phyloP scores from a whole-genome alignment of 345 rosid species.

The Abelmoschus esculentus region DNA sequence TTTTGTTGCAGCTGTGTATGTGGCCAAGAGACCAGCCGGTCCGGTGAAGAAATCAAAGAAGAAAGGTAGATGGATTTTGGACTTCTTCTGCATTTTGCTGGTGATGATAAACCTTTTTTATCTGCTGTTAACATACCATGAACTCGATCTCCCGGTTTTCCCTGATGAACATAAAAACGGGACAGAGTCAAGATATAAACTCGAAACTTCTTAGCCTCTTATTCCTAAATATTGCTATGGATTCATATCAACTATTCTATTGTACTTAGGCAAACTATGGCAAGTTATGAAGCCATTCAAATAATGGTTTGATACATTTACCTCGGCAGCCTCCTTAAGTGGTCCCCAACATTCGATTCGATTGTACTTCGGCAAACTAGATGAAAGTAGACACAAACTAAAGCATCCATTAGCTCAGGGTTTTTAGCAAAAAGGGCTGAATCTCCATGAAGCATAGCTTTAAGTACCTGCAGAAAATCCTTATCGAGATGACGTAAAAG shows the following conservation, averaged over 20 bases:
- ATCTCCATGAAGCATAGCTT: slow-evolving; percentile 78
- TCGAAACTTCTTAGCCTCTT: not conserved
- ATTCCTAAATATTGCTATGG: too few relatives aligned
- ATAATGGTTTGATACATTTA: slow-evolving; percentile 15
- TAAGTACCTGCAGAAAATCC: slow-evolving; percentile 41
- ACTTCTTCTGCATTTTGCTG: slow-evolving; percentile 27
- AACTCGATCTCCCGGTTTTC: slow-evolving; percentile 33
- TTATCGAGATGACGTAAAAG: slow-evolving; percentile 2
- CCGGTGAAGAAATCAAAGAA: slow-evolving; percentile 36
- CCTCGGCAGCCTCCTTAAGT: slow-evolving; percentile 69
- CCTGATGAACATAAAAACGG: slow-evolving; percentile 26
- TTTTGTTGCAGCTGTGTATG: slow-evolving; percentile 9
- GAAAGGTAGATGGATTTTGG: slow-evolving; percentile 66
- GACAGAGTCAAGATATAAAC: not conserved
- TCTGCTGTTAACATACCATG: slow-evolving; percentile 37
- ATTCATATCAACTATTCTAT: too few relatives aligned
- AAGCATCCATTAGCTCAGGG: slow-evolving; percentile 62
- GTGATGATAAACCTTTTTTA: slow-evolving; percentile 20
- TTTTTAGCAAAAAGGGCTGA: slow-evolving; percentile 52
- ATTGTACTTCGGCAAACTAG: slow-evolving; percentile 58
- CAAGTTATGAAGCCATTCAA: not conserved
- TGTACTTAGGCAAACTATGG: not conserved
- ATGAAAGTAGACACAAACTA: slow-evolving; percentile 81
- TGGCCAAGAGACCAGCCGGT: slow-evolving; percentile 7
- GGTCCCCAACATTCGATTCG: slow-evolving; percentile 82